Evolutionary conservation across 768 basidiomycete genomes (phyloP).

Genomic region (Lentinula edodes): DNA sequence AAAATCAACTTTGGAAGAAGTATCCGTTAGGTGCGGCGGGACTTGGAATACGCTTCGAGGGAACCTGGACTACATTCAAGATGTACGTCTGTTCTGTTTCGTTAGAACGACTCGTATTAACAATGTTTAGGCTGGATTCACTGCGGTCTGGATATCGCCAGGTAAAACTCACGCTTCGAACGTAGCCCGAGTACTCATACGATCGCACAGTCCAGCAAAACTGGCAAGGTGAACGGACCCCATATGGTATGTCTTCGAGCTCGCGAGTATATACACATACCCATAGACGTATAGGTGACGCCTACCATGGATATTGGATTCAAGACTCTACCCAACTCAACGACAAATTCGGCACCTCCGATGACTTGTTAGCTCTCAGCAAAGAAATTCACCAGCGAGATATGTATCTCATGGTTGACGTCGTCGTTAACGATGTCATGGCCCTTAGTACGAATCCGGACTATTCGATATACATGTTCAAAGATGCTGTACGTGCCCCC

Average conservation of each 20-base stretch:
- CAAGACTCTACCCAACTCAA: constrained; percentile 61
- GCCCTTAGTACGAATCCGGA: constrained; percentile 57
- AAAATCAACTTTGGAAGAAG: neutral
- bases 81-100: constrained; percentile 60
- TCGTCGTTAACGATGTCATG: constrained; percentile 87
- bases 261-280: neutral
- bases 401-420: constrained; percentile 87
- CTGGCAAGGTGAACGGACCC: constrained; percentile 61
- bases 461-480: constrained; percentile 64
- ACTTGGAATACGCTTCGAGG: constrained; percentile 74
- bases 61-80: constrained; percentile 82
- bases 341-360: constrained; percentile 54
- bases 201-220: constrained; percentile 58
- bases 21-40: constrained; percentile 53
- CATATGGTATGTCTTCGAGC: constrained; percentile 31
- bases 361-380: constrained; percentile 59
- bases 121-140: neutral
- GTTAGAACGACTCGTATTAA: constrained; percentile 36
- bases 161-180: neutral
- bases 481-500: constrained; percentile 39
- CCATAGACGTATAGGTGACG: constrained; percentile 40
- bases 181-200: neutral
- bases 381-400: constrained; percentile 59
- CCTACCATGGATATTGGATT: constrained; percentile 87
- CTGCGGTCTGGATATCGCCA: constrained; percentile 77